Conservation (phyloP, 1,284 basidiomycete species). For the Leccinum angustisporum region DNA sequence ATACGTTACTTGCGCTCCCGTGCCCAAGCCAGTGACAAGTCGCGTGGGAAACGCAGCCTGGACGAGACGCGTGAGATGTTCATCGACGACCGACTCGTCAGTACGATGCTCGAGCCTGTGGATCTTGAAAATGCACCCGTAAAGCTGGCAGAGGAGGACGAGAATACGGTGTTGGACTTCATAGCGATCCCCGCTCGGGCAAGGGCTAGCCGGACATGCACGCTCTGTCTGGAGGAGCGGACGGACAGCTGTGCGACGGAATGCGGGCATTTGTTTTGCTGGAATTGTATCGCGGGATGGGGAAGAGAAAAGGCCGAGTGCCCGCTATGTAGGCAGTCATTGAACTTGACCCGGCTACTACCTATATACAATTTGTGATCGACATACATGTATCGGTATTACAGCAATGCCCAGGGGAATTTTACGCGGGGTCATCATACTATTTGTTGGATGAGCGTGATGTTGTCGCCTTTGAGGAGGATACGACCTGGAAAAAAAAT, state of each 20-base stretch:
- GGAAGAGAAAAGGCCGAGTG: conserved; percentile 89
- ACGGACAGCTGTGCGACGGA: conserved; percentile 84
- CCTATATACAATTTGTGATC: conserved; percentile 82
- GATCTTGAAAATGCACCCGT: conserved; percentile 53
- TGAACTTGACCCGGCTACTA: conserved; percentile 71
- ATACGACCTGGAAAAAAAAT: conserved; percentile 68
- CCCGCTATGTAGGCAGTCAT: conserved; percentile 80
- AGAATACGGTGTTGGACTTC: conserved; percentile 63
- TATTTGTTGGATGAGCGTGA: conserved; percentile 88
- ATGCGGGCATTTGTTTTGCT: conserved; percentile 94
- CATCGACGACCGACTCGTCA: conserved; percentile 65
- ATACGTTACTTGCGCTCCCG: conserved; percentile 42
- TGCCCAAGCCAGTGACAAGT: conserved; percentile 24
- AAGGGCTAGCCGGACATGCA: conserved; percentile 74
- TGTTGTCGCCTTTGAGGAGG: conserved; percentile 94
- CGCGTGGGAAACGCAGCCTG: conserved; percentile 34
- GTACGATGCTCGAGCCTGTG: conserved; percentile 52
- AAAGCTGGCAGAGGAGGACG: conserved; percentile 65
- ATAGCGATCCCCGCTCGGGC: conserved; percentile 47
- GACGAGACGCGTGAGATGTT: conserved; percentile 50
- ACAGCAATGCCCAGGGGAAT: neutral
- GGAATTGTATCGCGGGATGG: conserved; percentile 90
- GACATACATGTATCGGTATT: neutral
- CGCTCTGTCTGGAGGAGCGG: conserved; percentile 83
- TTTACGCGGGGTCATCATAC: conserved; percentile 30